Evolutionary conservation across 768 basidiomycete species (phyloP).

Genomic region (Phaffia australis): DNA sequence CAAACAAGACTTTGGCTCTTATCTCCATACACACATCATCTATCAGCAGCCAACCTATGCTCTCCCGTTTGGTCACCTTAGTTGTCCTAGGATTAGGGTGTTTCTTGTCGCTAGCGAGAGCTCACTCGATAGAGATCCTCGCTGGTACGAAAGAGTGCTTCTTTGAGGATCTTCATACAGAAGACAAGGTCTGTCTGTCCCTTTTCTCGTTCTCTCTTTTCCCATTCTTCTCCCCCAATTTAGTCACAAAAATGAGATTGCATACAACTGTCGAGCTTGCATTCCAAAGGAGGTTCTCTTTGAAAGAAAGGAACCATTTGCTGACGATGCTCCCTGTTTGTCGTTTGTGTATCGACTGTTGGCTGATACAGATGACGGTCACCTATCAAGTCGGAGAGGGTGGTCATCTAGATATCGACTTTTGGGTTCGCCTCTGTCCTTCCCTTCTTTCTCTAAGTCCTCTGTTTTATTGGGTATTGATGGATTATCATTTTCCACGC

Average conservation of each 20-base stretch:
- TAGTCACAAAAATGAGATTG: background rate
- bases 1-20: no score
- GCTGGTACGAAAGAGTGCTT: constrained; percentile 86
- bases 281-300: background rate
- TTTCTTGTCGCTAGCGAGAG: constrained; percentile 18
- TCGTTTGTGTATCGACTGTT: background rate
- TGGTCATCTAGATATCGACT: constrained; percentile 93
- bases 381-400: constrained; percentile 98
- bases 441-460: background rate
- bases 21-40: no score
- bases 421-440: constrained; percentile 54
- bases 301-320: background rate
- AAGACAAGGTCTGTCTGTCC: constrained; percentile 35
- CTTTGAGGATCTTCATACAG: constrained; percentile 52
- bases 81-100: background rate
- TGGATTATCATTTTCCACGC: background rate
- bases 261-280: background rate
- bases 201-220: background rate
- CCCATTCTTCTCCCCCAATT: background rate
- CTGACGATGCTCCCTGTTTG: background rate
- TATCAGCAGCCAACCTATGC: no score
- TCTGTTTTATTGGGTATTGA: constrained; percentile 1
- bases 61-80: background rate
- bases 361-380: constrained; percentile 75
- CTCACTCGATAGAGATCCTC: constrained; percentile 44